Evolutionary conservation across 306 rosid genomes (phyloP).

Genomic region (Cicer cuneatum): DNA sequence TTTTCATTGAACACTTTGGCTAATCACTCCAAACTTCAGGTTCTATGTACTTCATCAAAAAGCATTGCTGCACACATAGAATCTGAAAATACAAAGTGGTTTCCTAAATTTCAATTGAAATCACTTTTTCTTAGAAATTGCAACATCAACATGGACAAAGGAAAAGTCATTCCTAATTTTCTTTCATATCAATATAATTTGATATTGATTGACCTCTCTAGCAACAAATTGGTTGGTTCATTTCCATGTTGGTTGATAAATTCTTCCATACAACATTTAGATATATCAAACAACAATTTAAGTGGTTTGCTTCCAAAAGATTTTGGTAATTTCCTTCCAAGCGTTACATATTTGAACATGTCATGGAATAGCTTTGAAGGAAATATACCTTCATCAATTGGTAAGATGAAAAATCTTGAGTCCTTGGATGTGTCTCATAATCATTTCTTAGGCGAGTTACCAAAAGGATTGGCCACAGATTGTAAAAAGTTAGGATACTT

Average conservation of each 20-base stretch:
- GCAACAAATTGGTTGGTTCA: constrained; percentile 36
- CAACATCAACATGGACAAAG: constrained; percentile 23
- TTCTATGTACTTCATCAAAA: background rate
- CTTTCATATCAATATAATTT: constrained; percentile 36
- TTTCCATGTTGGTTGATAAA: constrained; percentile 44
- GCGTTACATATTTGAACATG: background rate
- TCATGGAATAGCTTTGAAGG: constrained; percentile 42
- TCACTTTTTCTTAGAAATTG: constrained; percentile 11
- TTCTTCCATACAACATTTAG: background rate
- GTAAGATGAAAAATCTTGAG: background rate
- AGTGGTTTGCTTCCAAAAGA: constrained; percentile 34
- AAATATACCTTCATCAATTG: constrained; percentile 34
- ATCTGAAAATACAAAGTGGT: constrained; percentile 33
- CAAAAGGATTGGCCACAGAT: background rate
- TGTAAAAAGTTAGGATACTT: fast-evolving
- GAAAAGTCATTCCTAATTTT: constrained; percentile 35
- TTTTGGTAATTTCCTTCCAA: constrained; percentile 36
- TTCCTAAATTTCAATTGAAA: constrained; percentile 44
- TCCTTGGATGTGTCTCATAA: constrained; percentile 37
- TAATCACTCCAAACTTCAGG: constrained; percentile 41
- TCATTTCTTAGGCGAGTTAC: constrained; percentile 25
- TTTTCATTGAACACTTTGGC: constrained; percentile 41
- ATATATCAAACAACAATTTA: constrained; percentile 41
- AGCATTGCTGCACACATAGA: constrained; percentile 13
- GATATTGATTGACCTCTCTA: background rate